Evolutionary conservation across 2,329 filamentous ascomycete genomes (phyloP), one percentile per base, ranked within the genome.

Genomic region (Epichloe gansuensis): DNA sequence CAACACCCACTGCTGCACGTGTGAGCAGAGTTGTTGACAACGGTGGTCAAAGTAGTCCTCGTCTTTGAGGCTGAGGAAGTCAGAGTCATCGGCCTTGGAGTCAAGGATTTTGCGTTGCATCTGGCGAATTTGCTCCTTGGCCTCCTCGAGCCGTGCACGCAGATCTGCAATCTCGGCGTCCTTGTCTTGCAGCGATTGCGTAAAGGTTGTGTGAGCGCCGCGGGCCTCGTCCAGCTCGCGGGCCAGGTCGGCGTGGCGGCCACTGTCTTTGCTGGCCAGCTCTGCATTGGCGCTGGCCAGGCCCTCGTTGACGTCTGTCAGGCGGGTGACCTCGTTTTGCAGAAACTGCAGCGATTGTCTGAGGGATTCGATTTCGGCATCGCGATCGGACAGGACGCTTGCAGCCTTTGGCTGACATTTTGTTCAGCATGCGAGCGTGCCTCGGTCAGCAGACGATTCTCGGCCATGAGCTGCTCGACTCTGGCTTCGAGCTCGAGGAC

Each of bases 1-100:
- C 60, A 96, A 74, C 49, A 98, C 90, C 93, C 93, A 98, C 71
- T 95, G 90, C 67, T 96, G 91, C 43, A 96, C 89, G 66, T 96
- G 91, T 60, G 91, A 87, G 70, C 90, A 98, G 45, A 98, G 82
- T 68, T 94, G 86, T 67, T 96, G 90, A 67, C 93, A 98, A 43
- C 91, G 87, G 62, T 82, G 82, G 63, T 96, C 90, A 65, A 98
- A 97, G 74, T 96, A 91, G 70, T 96, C 91, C 67, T 96, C 91
- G 64, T 96, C 90, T 59, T 81, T 82, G 56, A 90, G 76, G 48
- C 79, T 80, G 57, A 97, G 82, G 71, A 94, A 91, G 59, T 87
- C 73, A 54, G 72, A 81, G 61, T 88, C 85, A 55, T 76, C 75
- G 51, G 80, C 73, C 61, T 81, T 81, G 55, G 75, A 65, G 17